Conservation (phyloP, 2,329 filamentous ascomycete genomes). For the Penicillium sp. region DNA sequence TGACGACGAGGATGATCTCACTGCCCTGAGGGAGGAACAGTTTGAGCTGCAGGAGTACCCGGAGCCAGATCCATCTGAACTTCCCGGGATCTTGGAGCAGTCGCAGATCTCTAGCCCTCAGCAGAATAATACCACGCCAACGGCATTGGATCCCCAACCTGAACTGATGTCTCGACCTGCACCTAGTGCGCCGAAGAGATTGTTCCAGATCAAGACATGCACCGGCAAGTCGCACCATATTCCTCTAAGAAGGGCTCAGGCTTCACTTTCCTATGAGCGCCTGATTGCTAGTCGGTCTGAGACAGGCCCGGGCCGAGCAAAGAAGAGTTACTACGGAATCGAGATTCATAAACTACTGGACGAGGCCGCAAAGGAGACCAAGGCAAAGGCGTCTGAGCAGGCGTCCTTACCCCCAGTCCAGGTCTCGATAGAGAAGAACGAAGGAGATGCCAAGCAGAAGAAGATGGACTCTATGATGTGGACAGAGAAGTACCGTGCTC, state of each 20-base stretch:
- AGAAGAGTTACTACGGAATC: conserved; percentile 77
- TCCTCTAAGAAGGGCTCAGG: conserved; percentile 33
- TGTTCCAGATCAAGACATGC: conserved; percentile 43
- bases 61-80: conserved; percentile 14
- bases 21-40: conserved; percentile 29
- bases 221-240: conserved; percentile 48
- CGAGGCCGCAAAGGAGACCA: conserved; percentile 59
- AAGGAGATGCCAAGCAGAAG: conserved; percentile 22
- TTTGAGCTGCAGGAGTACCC: conserved; percentile 28
- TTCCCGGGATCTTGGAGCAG: conserved; percentile 13
- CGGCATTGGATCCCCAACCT: conserved; percentile 1
- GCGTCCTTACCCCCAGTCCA: conserved; percentile 22
- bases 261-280: conserved; percentile 48
- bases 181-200: conserved; percentile 10
- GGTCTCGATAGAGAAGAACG: conserved; percentile 32
- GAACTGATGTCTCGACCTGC: conserved; percentile 14
- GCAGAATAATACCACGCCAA: conserved; percentile 1
- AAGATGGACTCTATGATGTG: conserved; percentile 56
- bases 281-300: conserved; percentile 52
- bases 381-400: conserved; percentile 24
- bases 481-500: conserved; percentile 96
- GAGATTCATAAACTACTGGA: conserved; percentile 81
- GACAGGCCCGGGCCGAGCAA: conserved; percentile 50
- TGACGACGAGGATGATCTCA: conserved; percentile 33
- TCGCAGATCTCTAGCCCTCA: conserved; percentile 3